Evolutionary conservation across 495 filamentous ascomycete species (phyloP).

Genomic region (Trichocladium antarcticum): DNA sequence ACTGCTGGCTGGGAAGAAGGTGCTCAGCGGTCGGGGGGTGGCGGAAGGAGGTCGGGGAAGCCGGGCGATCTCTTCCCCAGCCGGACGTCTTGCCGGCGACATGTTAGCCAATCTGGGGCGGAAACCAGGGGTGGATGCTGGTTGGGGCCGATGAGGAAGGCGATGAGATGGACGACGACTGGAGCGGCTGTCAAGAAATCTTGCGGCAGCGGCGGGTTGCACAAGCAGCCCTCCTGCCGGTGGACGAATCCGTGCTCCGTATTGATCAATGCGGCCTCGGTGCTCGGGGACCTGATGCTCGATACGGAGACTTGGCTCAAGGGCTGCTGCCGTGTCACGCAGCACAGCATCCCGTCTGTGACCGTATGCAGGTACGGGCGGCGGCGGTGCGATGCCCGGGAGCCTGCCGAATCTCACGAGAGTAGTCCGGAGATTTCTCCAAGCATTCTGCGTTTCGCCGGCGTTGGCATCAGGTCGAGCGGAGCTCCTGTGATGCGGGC

Average conservation of each 20-base stretch:
- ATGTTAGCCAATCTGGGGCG: not conserved
- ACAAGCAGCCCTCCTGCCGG: not conserved
- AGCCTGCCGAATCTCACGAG: constrained; percentile 1
- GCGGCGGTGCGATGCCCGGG: constrained; percentile 2
- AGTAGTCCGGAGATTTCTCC: not conserved
- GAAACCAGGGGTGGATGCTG: too few relatives aligned
- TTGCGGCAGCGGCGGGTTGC: not conserved
- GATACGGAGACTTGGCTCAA: not conserved
- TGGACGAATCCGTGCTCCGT: not conserved
- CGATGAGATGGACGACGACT: not conserved
- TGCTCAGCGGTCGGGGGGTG: too few relatives aligned
- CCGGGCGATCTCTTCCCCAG: not conserved
- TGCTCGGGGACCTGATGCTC: constrained; percentile 2
- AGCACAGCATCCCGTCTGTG: constrained; percentile 3
- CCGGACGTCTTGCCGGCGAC: not conserved
- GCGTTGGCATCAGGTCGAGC: too few relatives aligned
- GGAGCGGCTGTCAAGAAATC: not conserved
- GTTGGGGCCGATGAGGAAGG: not conserved
- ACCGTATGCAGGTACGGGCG: constrained; percentile 6
- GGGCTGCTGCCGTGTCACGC: not conserved
- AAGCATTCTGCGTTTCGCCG: not conserved
- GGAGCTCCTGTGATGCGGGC: too few relatives aligned
- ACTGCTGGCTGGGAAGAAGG: too few relatives aligned
- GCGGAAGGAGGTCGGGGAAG: not conserved
- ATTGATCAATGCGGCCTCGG: not conserved